phyloP scores from a whole-genome alignment of 2,329 filamentous ascomycete genomes.

The Calcarisporium arbuscula region DNA sequence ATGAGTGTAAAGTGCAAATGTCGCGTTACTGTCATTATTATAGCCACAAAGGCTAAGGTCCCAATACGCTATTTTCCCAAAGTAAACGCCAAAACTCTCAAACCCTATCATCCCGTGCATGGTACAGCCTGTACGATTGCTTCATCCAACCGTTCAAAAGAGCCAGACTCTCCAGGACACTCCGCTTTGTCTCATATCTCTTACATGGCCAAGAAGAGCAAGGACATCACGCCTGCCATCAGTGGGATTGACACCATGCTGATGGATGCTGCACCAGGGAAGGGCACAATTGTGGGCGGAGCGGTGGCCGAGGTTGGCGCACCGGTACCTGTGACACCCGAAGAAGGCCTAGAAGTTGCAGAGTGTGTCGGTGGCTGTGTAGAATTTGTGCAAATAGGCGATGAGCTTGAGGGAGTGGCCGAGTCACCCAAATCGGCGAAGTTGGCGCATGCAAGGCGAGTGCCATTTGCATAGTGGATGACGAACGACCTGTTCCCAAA shows the following conservation, averaged over 20 bases:
- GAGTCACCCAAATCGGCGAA: constrained; percentile 30
- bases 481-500: constrained; percentile 61
- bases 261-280: constrained; percentile 5
- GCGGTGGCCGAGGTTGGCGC: constrained; percentile 3
- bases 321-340: constrained; percentile 2
- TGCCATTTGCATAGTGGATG: constrained; percentile 58
- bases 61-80: too few species aligned
- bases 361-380: not conserved
- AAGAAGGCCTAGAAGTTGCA: not conserved
- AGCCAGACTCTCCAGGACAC: too few species aligned
- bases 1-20: too few species aligned
- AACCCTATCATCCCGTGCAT: too few species aligned
- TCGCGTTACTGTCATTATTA: too few species aligned
- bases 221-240: constrained; percentile 4
- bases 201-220: not conserved
- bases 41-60: too few species aligned
- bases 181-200: not conserved
- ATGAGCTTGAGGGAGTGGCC: not conserved
- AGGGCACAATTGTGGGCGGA: too few species aligned
- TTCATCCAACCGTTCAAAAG: too few species aligned
- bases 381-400: not conserved
- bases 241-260: constrained; percentile 3
- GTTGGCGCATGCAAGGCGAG: constrained; percentile 59
- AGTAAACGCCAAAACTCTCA: too few species aligned
- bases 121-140: too few species aligned